Conservation (phyloP, 2,329 filamentous ascomycete species). For the Colletotrichum eremochloae region DNA sequence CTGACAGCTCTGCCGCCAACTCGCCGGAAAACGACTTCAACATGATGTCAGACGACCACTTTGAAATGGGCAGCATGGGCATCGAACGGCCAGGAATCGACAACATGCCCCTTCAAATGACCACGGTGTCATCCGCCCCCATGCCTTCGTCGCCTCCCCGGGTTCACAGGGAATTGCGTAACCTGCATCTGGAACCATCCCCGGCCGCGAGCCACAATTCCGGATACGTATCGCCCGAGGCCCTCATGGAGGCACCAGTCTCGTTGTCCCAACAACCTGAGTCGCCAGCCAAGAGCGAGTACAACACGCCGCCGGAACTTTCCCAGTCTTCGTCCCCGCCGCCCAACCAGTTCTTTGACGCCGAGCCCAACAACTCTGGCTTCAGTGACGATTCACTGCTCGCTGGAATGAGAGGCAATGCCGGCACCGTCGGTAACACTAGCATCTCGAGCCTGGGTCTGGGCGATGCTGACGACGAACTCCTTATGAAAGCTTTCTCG, state of each 20-base stretch:
- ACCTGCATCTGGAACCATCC: constrained; percentile 52
- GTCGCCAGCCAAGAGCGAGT: constrained; percentile 68
- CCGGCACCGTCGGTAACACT: constrained; percentile 25
- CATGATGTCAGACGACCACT: constrained; percentile 52
- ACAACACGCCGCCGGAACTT: constrained; percentile 71
- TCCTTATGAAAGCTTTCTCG: constrained; percentile 60
- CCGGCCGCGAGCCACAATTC: constrained; percentile 59
- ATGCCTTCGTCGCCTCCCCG: constrained; percentile 51
- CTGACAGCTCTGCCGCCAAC: constrained; percentile 67
- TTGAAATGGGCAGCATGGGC: constrained; percentile 59
- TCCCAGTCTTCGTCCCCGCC: constrained; percentile 72
- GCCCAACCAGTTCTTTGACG: constrained; percentile 61
- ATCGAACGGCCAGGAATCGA: constrained; percentile 38
- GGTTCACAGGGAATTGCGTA: constrained; percentile 53
- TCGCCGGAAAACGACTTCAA: constrained; percentile 65
- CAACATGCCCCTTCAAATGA: constrained; percentile 47
- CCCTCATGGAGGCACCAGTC: constrained; percentile 54
- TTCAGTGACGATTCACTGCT: constrained; percentile 50
- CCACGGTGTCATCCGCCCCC: constrained; percentile 61
- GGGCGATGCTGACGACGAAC: constrained; percentile 59
- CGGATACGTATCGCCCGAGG: constrained; percentile 62
- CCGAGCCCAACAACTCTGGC: constrained; percentile 54
- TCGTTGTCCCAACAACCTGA: constrained; percentile 52
- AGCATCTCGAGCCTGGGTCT: constrained; percentile 47
- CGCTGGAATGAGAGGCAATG: constrained; percentile 45